Evolutionary conservation across 345 rosid genomes (phyloP), one percentile per base, ranked within the genome.

Genomic region (Hibiscus tridactylites): DNA sequence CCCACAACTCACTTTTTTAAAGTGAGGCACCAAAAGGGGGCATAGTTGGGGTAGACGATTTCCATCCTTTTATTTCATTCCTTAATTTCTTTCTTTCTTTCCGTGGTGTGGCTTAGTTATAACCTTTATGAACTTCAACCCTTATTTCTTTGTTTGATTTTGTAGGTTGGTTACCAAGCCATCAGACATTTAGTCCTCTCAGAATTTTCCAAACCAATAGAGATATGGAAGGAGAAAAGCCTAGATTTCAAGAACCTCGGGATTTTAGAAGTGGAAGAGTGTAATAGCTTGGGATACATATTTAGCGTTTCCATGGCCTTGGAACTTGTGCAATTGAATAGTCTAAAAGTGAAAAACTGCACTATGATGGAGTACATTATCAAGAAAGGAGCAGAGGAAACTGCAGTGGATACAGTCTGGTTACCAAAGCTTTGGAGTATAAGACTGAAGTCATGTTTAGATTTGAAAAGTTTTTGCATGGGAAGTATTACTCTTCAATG

Each of bases 401-500:
- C 17, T 12, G 16, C 16, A 2, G 26, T 5, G 13, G 16, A 0
- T 35, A 33, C 24, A 11, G 8, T 63, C 16, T 1, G 24, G 44
- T 52, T 73, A 8, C 62, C 52, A 7, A 29, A 1, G 35, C 58
- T 73, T 11, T 0, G 12, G 35, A 11, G 5, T 35, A 19, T 72
- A 4, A 7, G 1, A 1, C 69, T 72, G 13, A 39, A 72, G 59
- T 62, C 68, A 2, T 50, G 66, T 65, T 54, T 69, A 4, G 52
- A 21, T 10, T 52, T 62, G 70, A 53, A 42, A 53, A 50, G 70
- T 64, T 63, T 73, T 57, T 52, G 10, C 53, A 33, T 0, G 13
- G 70, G 75, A 53, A 53, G 39, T 9, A n/a, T 35, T 64, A 52
- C 28, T 9, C 10, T 73, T 37, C 28, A 64, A 9, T 73, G 61